These are phyloP conservation scores for Pycnococcus provasolii DNA, from an alignment of 139 green algal species.

Conservation along the genomic window DNA sequence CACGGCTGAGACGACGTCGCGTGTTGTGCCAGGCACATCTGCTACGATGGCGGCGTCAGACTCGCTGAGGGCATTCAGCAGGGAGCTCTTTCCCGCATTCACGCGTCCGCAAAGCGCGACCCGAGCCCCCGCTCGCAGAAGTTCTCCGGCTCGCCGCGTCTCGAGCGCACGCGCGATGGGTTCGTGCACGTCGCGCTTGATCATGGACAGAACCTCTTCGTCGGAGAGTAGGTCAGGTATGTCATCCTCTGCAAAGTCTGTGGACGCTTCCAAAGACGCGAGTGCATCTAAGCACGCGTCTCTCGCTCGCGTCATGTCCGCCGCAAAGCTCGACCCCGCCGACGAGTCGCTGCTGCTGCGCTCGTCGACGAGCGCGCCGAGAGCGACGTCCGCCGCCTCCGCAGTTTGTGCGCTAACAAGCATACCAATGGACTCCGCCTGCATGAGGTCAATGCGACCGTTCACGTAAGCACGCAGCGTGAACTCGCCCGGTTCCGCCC, in stretches of 20 bases:
- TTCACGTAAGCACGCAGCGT: constrained; percentile 93
- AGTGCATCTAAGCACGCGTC: neutral
- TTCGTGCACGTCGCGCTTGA: constrained; percentile 22
- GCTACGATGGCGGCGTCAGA: constrained; percentile 88
- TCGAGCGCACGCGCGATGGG: constrained; percentile 44
- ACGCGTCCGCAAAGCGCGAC: constrained; percentile 82
- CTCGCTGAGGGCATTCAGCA: constrained; percentile 79
- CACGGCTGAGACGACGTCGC: constrained; percentile 83
- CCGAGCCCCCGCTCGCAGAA: constrained; percentile 61
- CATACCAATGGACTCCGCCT: constrained; percentile 75
- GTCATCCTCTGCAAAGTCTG: neutral
- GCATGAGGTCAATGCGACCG: constrained; percentile 50
- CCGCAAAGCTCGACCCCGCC: too few species aligned
- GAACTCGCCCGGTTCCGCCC: constrained; percentile 82
- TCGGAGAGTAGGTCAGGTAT: neutral
- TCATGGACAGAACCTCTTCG: neutral
- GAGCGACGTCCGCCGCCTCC: constrained; percentile 60
- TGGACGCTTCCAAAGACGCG: neutral
- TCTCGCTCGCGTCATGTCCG: neutral
- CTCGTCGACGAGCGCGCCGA: constrained; percentile 9
- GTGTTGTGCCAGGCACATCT: constrained; percentile 79
- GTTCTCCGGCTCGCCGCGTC: constrained; percentile 48
- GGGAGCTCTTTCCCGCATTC: constrained; percentile 91
- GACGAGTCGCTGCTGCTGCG: neutral
- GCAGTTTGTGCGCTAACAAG: constrained; percentile 68